phyloP scores from a whole-genome alignment of 2,329 filamentous ascomycete species.

The Penicillium sp. region DNA sequence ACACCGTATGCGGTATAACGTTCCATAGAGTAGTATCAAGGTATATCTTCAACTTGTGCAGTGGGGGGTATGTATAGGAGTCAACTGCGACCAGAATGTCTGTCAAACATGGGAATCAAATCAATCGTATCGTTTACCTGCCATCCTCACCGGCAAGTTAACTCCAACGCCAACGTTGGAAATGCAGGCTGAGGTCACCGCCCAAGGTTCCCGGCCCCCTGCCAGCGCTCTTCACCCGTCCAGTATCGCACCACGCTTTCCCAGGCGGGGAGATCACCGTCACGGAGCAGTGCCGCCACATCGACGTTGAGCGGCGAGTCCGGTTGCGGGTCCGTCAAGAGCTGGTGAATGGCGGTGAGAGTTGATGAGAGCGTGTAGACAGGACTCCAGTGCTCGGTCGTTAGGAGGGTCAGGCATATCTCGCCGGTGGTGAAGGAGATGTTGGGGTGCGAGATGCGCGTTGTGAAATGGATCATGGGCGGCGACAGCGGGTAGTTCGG shows the following conservation, averaged over 20 bases:
- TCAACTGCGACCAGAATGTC: conserved; percentile 4
- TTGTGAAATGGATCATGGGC: conserved; percentile 77
- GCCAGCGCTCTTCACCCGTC: conserved; percentile 48
- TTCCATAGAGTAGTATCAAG: too few relatives aligned
- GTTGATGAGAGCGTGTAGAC: conserved; percentile 69
- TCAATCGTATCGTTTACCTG: background rate
- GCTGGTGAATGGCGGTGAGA: conserved; percentile 47
- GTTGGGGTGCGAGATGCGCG: conserved; percentile 82
- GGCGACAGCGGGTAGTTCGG: conserved; percentile 73
- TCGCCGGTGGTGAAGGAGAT: conserved; percentile 72
- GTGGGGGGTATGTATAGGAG: conserved; percentile 7
- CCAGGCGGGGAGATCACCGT: conserved; percentile 45
- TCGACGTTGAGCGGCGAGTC: conserved; percentile 52
- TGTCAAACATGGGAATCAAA: background rate
- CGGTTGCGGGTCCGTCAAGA: conserved; percentile 46
- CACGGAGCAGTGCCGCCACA: conserved; percentile 46
- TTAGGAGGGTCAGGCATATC: conserved; percentile 88
- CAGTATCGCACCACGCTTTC: conserved; percentile 49
- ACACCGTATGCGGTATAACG: too few relatives aligned
- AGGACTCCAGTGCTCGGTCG: conserved; percentile 71
- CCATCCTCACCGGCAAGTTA: background rate
- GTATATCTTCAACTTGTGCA: conserved; percentile 2
- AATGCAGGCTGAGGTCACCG: conserved; percentile 6
- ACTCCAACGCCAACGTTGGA: background rate
- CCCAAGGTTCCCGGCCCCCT: conserved; percentile 24